Evolutionary conservation across 1,284 basidiomycete species (phyloP).

Genomic region (Cutaneotrichosporon cavernicola): DNA sequence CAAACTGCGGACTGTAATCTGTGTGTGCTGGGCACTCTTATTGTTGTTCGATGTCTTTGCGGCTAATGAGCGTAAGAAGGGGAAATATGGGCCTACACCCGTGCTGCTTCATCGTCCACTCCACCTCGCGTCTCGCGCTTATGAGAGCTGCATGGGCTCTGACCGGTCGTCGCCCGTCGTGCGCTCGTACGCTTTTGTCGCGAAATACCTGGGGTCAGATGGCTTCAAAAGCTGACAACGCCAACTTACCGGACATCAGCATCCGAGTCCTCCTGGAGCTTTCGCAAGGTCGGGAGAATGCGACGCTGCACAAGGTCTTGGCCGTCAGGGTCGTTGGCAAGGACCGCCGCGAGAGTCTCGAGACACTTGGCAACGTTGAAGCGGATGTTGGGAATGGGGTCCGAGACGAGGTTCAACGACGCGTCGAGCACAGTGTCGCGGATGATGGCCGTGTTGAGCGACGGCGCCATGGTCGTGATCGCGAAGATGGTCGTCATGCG

Average conservation of each 20-base stretch:
- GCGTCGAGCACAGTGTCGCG: conserved; percentile 81
- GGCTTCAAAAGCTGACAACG: no score
- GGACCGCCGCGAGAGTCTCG: conserved; percentile 76
- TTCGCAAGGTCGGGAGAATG: conserved; percentile 79
- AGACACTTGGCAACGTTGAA: conserved; percentile 97
- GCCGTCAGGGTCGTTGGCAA: conserved; percentile 68
- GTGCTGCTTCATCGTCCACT: background rate
- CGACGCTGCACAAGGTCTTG: conserved; percentile 69
- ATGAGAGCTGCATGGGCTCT: conserved; percentile 41
- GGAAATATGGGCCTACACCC: background rate
- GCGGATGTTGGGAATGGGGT: conserved; percentile 97
- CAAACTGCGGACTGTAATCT: conserved; percentile 1
- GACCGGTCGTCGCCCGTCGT: conserved; percentile 43
- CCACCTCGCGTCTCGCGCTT: conserved; percentile 10
- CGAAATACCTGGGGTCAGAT: conserved; percentile 42
- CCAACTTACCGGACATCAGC: conserved; percentile 79
- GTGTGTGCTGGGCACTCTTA: background rate
- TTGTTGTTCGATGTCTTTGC: conserved; percentile 3
- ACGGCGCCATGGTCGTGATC: conserved; percentile 95
- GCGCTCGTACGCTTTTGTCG: conserved; percentile 51
- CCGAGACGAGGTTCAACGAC: conserved; percentile 77
- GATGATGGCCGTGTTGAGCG: conserved; percentile 83
- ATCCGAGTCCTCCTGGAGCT: conserved; percentile 84
- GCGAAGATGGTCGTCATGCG: conserved; percentile 99
- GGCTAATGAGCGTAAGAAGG: background rate